phyloP scores from a whole-genome alignment of 2,329 filamentous ascomycete genomes.

The Penicillium frequentans region DNA sequence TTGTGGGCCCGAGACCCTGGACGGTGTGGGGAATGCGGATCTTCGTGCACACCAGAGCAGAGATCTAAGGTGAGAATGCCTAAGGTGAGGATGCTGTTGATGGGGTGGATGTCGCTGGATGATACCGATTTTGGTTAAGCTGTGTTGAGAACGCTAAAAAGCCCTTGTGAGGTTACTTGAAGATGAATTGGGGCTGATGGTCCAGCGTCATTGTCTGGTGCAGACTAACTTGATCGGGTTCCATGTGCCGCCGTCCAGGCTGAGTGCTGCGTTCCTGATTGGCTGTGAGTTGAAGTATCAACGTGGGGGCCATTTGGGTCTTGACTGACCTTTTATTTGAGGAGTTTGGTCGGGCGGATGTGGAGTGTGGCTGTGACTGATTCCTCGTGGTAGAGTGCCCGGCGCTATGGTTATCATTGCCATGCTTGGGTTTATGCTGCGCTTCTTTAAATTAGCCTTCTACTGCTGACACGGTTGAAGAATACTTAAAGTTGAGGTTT shows the following conservation, averaged over 20 bases:
- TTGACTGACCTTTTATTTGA: not conserved
- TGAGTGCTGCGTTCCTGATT: conserved; percentile 4
- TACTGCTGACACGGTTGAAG: not conserved
- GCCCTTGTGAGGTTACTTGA: not conserved
- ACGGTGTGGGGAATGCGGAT: not conserved
- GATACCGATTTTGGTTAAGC: not conserved
- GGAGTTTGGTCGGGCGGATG: not conserved
- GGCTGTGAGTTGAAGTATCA: not conserved
- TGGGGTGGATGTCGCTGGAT: not conserved
- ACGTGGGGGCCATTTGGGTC: not conserved
- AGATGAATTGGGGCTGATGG: not conserved
- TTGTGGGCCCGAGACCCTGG: not conserved
- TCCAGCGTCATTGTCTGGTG: not conserved
- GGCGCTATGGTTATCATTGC: conserved; percentile 1
- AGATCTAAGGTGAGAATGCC: not conserved
- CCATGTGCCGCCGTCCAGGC: conserved; percentile 12
- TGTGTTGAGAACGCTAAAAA: not conserved
- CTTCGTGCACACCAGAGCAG: not conserved
- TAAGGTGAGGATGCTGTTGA: not conserved
- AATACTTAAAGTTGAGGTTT: conserved; percentile 8
- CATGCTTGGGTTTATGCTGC: conserved; percentile 3
- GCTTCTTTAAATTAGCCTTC: not conserved
- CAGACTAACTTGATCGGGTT: conserved; percentile 16
- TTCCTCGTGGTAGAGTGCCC: not conserved
- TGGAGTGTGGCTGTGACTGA: not conserved